These are phyloP conservation scores for Coniella lustricola DNA, from an alignment of 2,329 filamentous ascomycete genomes.

Conservation along the genomic window DNA sequence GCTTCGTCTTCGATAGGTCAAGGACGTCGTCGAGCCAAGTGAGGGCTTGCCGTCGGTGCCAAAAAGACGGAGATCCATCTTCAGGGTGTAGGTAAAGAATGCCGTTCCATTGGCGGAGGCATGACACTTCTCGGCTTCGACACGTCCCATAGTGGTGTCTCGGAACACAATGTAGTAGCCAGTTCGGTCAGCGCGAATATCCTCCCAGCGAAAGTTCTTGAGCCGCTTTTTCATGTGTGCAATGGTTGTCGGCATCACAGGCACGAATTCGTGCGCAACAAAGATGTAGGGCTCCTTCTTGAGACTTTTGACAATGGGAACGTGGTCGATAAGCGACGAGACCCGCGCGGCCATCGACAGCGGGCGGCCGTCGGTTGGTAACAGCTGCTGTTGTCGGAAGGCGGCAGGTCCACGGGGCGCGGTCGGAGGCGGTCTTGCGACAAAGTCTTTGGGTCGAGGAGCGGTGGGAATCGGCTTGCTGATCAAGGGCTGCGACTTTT, in stretches of 20 bases:
- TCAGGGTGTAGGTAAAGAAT: slow-evolving; percentile 87
- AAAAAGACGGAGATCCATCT: slow-evolving; percentile 67
- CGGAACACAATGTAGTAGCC: slow-evolving; percentile 93
- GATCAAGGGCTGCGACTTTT: slow-evolving; percentile 41
- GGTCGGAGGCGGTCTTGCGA: slow-evolving; percentile 65
- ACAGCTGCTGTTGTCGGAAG: slow-evolving; percentile 31
- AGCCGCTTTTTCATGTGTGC: slow-evolving; percentile 85
- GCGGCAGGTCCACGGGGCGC: slow-evolving; percentile 79
- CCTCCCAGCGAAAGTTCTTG: slow-evolving; percentile 72
- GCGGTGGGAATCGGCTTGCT: slow-evolving; percentile 24
- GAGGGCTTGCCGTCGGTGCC: slow-evolving; percentile 26
- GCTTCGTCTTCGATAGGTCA: slow-evolving; percentile 26
- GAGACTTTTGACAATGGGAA: slow-evolving; percentile 54
- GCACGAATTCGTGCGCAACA: slow-evolving; percentile 78
- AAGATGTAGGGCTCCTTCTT: slow-evolving; percentile 83
- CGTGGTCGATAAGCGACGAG: slow-evolving; percentile 16
- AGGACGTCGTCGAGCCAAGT: slow-evolving; percentile 18
- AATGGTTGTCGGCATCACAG: slow-evolving; percentile 77
- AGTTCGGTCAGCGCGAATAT: slow-evolving; percentile 73
- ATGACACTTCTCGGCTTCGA: slow-evolving; percentile 76
- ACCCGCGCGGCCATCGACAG: slow-evolving; percentile 10
- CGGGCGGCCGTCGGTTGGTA: slow-evolving; percentile 16
- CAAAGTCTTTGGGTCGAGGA: slow-evolving; percentile 35
- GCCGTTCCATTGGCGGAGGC: slow-evolving; percentile 70
- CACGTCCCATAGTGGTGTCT: slow-evolving; percentile 66